These are phyloP conservation scores for Juglanconis sp. DNA, from an alignment of 2,329 filamentous ascomycete species.

Conservation along the genomic window DNA sequence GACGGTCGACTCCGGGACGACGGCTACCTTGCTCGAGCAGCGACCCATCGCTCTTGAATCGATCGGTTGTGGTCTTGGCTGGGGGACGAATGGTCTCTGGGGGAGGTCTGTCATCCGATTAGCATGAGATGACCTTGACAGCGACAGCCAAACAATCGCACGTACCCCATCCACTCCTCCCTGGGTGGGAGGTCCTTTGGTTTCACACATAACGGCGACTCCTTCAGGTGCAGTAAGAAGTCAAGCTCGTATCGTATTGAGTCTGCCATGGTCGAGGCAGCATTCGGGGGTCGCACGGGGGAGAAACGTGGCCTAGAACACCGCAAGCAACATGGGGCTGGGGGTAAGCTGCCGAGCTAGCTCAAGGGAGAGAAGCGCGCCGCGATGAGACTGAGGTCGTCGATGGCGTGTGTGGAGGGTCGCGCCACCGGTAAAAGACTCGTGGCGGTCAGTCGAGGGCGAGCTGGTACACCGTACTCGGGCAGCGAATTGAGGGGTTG, in stretches of 20 bases:
- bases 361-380: not conserved
- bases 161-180: conserved; percentile 96
- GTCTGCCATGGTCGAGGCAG: conserved; percentile 37
- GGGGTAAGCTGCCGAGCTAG: not conserved
- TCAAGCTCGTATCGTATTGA: conserved; percentile 69
- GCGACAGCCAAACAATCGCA: not conserved
- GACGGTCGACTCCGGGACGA: conserved; percentile 50
- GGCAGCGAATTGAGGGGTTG: not conserved
- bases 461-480: not conserved
- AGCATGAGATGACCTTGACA: conserved; percentile 5
- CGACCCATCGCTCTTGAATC: conserved; percentile 39
- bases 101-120: conserved; percentile 35
- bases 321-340: not conserved
- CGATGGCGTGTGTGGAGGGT: conserved; percentile 2
- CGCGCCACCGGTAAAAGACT: conserved; percentile 6
- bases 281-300: conserved; percentile 1
- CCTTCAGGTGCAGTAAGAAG: conserved; percentile 69
- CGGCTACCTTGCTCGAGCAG: conserved; percentile 49
- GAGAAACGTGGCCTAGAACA: not conserved
- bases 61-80: conserved; percentile 41
- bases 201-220: conserved; percentile 80
- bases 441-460: conserved; percentile 5
- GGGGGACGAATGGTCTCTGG: conserved; percentile 45
- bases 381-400: not conserved
- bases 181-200: conserved; percentile 75